Evolutionary conservation across 345 rosid species (phyloP).

Genomic region (Salix exigua): DNA sequence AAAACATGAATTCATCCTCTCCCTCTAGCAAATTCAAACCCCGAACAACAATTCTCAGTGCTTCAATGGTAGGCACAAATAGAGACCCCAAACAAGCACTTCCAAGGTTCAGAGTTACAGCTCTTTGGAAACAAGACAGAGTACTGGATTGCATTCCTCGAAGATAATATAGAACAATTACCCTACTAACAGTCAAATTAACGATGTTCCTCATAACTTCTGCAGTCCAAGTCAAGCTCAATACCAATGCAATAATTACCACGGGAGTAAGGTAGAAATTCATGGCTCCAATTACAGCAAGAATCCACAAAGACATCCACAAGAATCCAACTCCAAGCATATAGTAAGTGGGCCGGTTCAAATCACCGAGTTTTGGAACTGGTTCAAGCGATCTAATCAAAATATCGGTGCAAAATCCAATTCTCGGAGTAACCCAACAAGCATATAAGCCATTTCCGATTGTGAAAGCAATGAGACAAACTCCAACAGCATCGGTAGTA

Average conservation of each 20-base stretch:
- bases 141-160: constrained; percentile 92
- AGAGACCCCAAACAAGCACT: constrained; percentile 95
- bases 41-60: constrained; percentile 74
- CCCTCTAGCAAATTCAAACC: constrained; percentile 87
- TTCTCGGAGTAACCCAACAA: constrained; percentile 75
- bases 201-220: constrained; percentile 96
- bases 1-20: constrained; percentile 98
- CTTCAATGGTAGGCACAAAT: constrained; percentile 89
- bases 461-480: constrained; percentile 69
- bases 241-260: constrained; percentile 41
- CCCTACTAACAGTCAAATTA: constrained; percentile 75
- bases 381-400: constrained; percentile 69
- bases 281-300: constrained; percentile 82
- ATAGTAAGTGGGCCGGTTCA: constrained; percentile 72
- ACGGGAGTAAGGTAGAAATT: constrained; percentile 60
- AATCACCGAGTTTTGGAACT: constrained; percentile 60
- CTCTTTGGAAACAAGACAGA: constrained; percentile 81
- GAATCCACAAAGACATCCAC: constrained; percentile 97
- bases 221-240: constrained; percentile 78
- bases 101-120: constrained; percentile 71
- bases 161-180: constrained; percentile 69
- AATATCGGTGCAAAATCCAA: constrained; percentile 54
- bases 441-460: constrained; percentile 86
- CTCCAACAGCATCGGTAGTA: constrained; percentile 79
- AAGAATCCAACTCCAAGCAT: constrained; percentile 85